Evolutionary conservation across 768 basidiomycete genomes (phyloP).

Genomic region (Tylopilus sp.): DNA sequence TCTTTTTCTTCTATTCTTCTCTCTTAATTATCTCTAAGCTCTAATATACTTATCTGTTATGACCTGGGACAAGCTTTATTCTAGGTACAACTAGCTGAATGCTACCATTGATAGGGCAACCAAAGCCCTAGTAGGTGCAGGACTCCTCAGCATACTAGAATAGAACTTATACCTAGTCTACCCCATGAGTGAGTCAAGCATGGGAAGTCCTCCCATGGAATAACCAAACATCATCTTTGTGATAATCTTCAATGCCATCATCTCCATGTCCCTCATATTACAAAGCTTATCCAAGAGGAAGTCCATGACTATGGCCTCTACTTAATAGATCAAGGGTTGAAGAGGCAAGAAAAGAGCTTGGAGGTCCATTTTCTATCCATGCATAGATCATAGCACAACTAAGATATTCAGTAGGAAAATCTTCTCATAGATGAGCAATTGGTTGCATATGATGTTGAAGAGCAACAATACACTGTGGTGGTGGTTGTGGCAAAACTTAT

Average conservation of each 20-base stretch:
- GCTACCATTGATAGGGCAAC: no score
- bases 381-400: neutral
- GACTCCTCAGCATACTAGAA: no score
- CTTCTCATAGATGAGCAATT: slow-evolving; percentile 15
- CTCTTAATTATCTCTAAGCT: no score
- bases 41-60: no score
- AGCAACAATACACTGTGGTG: slow-evolving; percentile 7
- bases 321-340: neutral
- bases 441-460: neutral
- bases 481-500: neutral
- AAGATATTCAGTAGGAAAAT: slow-evolving; percentile 16
- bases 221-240: neutral
- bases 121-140: no score
- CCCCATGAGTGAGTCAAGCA: no score
- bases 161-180: no score
- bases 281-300: neutral
- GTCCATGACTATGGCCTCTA: neutral
- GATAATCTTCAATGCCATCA: slow-evolving; percentile 3
- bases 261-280: neutral
- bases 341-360: neutral
- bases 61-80: no score
- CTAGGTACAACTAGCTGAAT: no score
- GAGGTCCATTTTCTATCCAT: neutral
- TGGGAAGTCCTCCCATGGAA: no score
- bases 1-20: no score